These are phyloP conservation scores for Fusarium buharicum DNA, from an alignment of 2,329 filamentous ascomycete genomes.

Conservation along the genomic window DNA sequence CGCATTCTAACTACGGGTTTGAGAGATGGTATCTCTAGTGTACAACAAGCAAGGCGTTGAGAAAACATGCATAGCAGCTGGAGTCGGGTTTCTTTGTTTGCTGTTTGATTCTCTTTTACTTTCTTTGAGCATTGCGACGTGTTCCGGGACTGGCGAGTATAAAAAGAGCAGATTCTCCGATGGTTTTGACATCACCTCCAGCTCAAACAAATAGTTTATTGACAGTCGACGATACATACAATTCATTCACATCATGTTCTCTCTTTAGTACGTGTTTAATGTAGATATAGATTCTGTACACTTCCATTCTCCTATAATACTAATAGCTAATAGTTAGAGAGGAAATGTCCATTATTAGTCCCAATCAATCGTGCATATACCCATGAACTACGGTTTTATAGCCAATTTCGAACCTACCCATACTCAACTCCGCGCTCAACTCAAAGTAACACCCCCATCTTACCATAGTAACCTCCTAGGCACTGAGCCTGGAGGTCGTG, in stretches of 20 bases:
- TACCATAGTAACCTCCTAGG: conserved; percentile 27
- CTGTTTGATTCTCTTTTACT: conserved; percentile 18
- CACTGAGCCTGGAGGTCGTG: conserved; percentile 26
- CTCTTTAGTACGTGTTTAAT: background rate
- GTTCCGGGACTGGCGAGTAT: conserved; percentile 26
- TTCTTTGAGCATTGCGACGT: conserved; percentile 19
- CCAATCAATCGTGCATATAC: background rate
- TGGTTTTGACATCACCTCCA: conserved; percentile 18
- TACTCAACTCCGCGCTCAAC: background rate
- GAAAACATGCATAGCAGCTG: conserved; percentile 39
- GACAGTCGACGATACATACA: conserved; percentile 9
- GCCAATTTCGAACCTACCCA: background rate
- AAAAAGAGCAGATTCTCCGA: conserved; percentile 25
- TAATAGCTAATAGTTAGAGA: conserved; percentile 12
- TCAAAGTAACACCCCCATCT: background rate
- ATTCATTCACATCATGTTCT: conserved; percentile 2
- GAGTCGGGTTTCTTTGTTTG: conserved; percentile 31
- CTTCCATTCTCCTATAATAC: conserved; percentile 6
- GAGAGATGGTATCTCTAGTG: conserved; percentile 10
- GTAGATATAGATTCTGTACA: background rate
- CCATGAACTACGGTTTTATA: background rate
- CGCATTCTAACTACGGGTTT: conserved; percentile 16
- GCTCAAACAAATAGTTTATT: conserved; percentile 22
- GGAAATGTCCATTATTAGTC: conserved; percentile 7
- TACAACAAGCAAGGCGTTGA: conserved; percentile 41